phyloP scores from a whole-genome alignment of 208 protist species.

The Leishmania amazonensis region DNA sequence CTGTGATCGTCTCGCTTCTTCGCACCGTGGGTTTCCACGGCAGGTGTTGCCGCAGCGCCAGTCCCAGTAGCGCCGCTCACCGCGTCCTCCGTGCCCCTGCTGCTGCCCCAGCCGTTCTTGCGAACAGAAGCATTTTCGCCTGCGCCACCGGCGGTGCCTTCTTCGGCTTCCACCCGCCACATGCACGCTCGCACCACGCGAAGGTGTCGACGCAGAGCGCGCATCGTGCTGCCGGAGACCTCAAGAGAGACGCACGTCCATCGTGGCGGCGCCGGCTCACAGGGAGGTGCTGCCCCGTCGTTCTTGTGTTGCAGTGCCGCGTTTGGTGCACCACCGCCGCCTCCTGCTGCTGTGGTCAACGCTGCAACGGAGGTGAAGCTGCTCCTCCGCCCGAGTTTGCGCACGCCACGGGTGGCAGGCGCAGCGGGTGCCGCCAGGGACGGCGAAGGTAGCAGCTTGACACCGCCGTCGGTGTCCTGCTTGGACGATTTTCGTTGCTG shows the following conservation, averaged over 20 bases:
- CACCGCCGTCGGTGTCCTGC: conserved; percentile 5
- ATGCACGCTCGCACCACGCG: conserved; percentile 25
- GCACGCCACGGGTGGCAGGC: background rate
- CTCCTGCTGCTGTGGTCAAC: background rate
- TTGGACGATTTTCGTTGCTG: background rate
- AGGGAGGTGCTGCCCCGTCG: background rate
- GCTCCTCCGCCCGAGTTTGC: background rate
- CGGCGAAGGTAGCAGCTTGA: conserved; percentile 4
- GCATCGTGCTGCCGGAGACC: conserved; percentile 15
- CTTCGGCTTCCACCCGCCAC: conserved; percentile 11
- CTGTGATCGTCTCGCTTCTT: conserved; percentile 10
- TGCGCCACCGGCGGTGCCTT: background rate
- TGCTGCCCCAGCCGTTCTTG: background rate
- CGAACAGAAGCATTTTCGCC: background rate
- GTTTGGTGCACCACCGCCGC: background rate
- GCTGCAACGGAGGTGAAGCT: background rate
- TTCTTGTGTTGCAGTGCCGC: conserved; percentile 4
- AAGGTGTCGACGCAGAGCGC: conserved; percentile 26
- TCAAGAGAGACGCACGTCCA: conserved; percentile 32
- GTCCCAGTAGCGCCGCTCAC: background rate
- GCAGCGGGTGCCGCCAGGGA: background rate
- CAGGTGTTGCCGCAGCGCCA: background rate
- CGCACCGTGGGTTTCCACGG: background rate
- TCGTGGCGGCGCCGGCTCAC: conserved; percentile 15
- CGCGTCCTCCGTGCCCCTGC: background rate